Conservation (phyloP, 495 filamentous ascomycete species). For the Penicillium maclennaniae region DNA sequence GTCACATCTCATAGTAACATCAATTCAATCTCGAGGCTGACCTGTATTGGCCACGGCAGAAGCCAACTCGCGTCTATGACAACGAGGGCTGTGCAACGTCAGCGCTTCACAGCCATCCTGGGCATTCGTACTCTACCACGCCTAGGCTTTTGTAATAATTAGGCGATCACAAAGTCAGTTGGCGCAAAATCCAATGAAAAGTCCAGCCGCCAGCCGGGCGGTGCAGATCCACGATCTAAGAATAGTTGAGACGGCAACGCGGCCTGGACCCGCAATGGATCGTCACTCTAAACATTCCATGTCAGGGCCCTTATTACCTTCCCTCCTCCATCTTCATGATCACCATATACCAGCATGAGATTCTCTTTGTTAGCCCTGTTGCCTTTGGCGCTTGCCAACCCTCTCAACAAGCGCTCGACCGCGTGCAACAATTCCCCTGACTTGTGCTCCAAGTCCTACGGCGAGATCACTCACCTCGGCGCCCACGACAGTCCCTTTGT, state of each 20-base stretch:
- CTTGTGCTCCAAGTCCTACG: slow-evolving; percentile 56
- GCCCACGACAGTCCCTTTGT: slow-evolving; percentile 63
- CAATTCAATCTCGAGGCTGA: neutral
- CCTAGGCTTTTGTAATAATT: neutral
- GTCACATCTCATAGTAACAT: neutral
- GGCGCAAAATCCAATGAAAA: neutral
- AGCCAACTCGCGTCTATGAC: neutral
- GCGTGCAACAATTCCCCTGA: slow-evolving; percentile 62
- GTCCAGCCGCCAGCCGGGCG: slow-evolving; percentile 11
- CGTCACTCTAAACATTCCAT: slow-evolving; percentile 17
- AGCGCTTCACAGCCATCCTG: neutral
- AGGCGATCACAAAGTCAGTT: neutral
- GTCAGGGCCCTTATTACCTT: slow-evolving; percentile 5
- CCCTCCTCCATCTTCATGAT: neutral
- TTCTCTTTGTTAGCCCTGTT: slow-evolving; percentile 30
- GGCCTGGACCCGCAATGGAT: slow-evolving; percentile 26
- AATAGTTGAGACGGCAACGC: slow-evolving; percentile 39
- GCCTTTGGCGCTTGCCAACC: slow-evolving; percentile 28
- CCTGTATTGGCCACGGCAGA: neutral
- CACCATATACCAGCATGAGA: slow-evolving; percentile 26
- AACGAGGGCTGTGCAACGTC: neutral
- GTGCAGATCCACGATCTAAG: slow-evolving; percentile 26
- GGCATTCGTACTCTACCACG: neutral
- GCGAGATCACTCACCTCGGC: slow-evolving; percentile 60
- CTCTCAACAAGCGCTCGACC: slow-evolving; percentile 30